A percentile compares a stretch with the other conserved stretches of the same genome.
These are phyloP conservation scores for Xylaria acuta DNA, from an alignment of 495 filamentous ascomycete species.

Conservation along the genomic window DNA sequence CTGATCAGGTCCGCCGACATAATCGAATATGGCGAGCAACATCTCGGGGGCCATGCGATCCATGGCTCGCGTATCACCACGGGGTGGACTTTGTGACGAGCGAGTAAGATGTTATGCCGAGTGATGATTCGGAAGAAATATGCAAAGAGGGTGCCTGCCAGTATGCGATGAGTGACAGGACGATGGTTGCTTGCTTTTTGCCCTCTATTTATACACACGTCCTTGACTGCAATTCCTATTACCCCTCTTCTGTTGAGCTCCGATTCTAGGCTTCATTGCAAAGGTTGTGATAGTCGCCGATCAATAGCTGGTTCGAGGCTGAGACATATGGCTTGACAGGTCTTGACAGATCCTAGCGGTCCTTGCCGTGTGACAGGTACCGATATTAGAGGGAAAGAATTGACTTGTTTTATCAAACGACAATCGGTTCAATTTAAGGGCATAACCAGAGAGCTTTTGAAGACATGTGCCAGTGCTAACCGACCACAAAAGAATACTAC, in stretches of 20 bases:
- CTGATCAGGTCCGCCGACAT: constrained; percentile 35
- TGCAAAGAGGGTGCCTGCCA: neutral
- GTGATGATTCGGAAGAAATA: neutral
- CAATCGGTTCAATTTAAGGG: neutral
- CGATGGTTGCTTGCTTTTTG: no score
- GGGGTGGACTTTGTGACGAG: neutral
- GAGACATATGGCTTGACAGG: no score
- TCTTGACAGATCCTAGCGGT: no score
- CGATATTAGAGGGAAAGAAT: neutral
- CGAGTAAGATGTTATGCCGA: neutral
- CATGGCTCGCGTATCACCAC: constrained; percentile 23
- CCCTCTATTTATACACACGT: no score
- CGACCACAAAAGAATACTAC: neutral
- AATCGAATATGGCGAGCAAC: constrained; percentile 41
- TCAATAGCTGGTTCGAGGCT: no score
- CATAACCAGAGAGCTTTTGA: neutral
- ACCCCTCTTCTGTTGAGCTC: no score
- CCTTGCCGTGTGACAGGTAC: neutral
- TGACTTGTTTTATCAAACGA: neutral
- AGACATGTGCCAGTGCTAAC: neutral
- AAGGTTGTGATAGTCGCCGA: no score
- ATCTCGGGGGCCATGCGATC: constrained; percentile 47
- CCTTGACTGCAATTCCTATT: no score
- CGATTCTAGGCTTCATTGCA: no score
- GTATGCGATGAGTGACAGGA: no score